Base-by-base conservation (phyloP, 2,329 filamentous ascomycete species). In the Knoxdaviesia capensis region DNA sequence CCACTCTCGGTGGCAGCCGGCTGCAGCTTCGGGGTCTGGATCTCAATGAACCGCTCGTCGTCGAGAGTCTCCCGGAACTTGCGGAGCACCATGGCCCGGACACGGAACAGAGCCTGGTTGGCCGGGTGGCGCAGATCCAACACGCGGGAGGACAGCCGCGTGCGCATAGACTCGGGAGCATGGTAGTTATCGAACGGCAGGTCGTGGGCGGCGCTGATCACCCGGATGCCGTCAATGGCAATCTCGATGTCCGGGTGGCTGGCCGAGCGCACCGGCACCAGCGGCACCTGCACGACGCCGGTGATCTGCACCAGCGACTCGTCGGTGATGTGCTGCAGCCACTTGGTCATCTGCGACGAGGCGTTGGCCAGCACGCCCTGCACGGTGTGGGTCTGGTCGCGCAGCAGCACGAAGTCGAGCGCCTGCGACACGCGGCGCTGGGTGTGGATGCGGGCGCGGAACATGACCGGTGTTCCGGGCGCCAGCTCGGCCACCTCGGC, bases 11-110 rank as follows among this genome's bases (percentile, higher is more conserved):
- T 93, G 1, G 87, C 87, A 8, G 81, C 78, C 2, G 84, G 83
- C 63, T 93, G 85, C 37, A 94, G 65, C 61, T 94, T 94, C 2
- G 87, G 87, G 0, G 85, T 93, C 55, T 94, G 85, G 46, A 94
- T 94, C 59, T 94, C 87, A 45, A 93, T 79, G 55, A 94, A 94
- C 10, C 76, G 79, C 47, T 79, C 66, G 3, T 69, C 66, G 49
- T 88, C 80, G 1, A 94, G 69, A 2, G 79, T 75, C 7, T 69
- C 60, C 40, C 87, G 80, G 68, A 94, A 94, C 30, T 81, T 68
- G 51, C 80, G 80, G 50, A 80, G 78, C 44, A 94, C 74, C 30
- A 75, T 78, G 5, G 85, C 80, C 49, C 90, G 83, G 40, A 94
- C 75, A 45, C 84, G 80, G 67, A 94, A 93, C 48, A 94, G 80